phyloP scores from a whole-genome alignment of 306 rosid genomes.

The Prunus mongolica region DNA sequence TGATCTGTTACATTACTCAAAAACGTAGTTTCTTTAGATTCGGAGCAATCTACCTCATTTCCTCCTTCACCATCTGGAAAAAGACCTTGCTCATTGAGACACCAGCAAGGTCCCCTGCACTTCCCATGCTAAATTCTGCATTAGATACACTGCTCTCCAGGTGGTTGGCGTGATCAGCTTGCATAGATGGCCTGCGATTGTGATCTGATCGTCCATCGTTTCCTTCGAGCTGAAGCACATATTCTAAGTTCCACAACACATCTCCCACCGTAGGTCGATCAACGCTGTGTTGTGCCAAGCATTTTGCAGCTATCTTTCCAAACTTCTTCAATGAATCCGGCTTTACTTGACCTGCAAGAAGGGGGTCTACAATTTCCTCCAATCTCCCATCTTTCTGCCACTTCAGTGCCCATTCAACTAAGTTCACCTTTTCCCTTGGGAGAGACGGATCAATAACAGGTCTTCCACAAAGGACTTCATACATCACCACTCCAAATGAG shows the following conservation, averaged over 20 bases:
- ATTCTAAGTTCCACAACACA: slow-evolving; percentile 70
- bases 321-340: slow-evolving; percentile 39
- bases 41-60: slow-evolving; percentile 32
- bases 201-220: slow-evolving; percentile 11
- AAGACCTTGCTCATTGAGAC: slow-evolving; percentile 70
- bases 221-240: slow-evolving; percentile 48
- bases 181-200: slow-evolving; percentile 13
- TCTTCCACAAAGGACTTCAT: slow-evolving; percentile 69
- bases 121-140: slow-evolving; percentile 35
- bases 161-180: slow-evolving; percentile 9
- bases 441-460: slow-evolving; percentile 68
- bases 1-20: not conserved
- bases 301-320: slow-evolving; percentile 45
- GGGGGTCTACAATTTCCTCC: slow-evolving; percentile 43
- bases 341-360: slow-evolving; percentile 35
- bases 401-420: slow-evolving; percentile 55
- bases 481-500: slow-evolving; percentile 75
- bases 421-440: slow-evolving; percentile 45
- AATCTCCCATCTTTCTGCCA: slow-evolving; percentile 23
- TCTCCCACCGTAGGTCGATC: slow-evolving; percentile 67
- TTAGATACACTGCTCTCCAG: slow-evolving; percentile 27
- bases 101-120: slow-evolving; percentile 42
- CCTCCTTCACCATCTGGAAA: slow-evolving; percentile 69
- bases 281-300: slow-evolving; percentile 48
- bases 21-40: not conserved